phyloP scores from a whole-genome alignment of 257 asterid genomes.

The Rhazya stricta region DNA sequence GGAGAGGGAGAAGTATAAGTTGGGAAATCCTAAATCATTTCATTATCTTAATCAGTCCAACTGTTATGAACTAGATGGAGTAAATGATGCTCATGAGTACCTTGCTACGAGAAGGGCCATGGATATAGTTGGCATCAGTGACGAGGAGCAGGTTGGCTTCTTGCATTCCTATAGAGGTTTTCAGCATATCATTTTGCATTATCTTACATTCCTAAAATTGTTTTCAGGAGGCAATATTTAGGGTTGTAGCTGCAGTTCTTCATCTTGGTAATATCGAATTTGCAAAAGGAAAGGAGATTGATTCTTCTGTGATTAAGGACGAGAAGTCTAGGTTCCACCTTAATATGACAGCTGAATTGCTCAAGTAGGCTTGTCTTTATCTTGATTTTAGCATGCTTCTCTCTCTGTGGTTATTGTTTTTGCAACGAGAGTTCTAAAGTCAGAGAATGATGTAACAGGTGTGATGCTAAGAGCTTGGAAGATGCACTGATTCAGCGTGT shows the following conservation, averaged over 20 bases:
- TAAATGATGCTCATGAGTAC: slow-evolving; percentile 84
- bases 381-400: slow-evolving; percentile 9
- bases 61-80: slow-evolving; percentile 79
- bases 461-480: slow-evolving; percentile 92
- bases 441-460: slow-evolving; percentile 46
- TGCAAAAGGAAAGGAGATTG: slow-evolving; percentile 88
- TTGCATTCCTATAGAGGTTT: slow-evolving; percentile 11
- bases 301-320: slow-evolving; percentile 93
- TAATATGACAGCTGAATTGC: slow-evolving; percentile 73
- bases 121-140: slow-evolving; percentile 98
- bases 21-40: slow-evolving; percentile 64
- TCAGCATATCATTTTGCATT: slow-evolving; percentile 16
- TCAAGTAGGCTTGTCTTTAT: slow-evolving; percentile 49
- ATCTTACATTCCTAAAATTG: slow-evolving; percentile 17
- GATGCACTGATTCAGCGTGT: slow-evolving; percentile 93
- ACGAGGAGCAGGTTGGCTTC: slow-evolving; percentile 80
- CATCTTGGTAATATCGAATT: slow-evolving; percentile 96
- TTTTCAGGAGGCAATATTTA: slow-evolving; percentile 85
- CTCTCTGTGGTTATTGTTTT: slow-evolving; percentile 11
- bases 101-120: slow-evolving; percentile 97
- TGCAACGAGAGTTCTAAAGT: slow-evolving; percentile 13
- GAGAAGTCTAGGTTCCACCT: slow-evolving; percentile 91
- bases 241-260: slow-evolving; percentile 93
- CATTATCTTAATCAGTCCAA: slow-evolving; percentile 92
- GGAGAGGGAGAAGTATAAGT: slow-evolving; percentile 82